Percentiles rank a stretch among this genome's conserved stretches.
These are phyloP conservation scores for Globisporangium irregulare DNA, from an alignment of 352 stramenopile genomes.

Conservation along the genomic window DNA sequence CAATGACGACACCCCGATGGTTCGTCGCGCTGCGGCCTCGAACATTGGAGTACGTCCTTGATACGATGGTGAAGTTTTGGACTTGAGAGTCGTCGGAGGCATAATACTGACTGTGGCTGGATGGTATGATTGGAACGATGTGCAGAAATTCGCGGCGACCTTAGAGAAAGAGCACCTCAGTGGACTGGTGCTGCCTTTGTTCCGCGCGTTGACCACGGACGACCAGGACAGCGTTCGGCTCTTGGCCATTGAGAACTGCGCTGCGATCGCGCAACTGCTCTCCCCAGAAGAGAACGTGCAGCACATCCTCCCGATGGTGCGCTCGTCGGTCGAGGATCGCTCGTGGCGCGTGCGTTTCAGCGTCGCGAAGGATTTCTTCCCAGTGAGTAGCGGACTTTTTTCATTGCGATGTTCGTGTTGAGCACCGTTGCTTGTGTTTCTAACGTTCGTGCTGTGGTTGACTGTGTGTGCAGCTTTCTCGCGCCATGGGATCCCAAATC, in stretches of 20 bases:
- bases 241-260: constrained; percentile 88
- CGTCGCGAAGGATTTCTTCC: constrained; percentile 92
- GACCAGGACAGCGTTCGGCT: constrained; percentile 95
- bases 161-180: constrained; percentile 78
- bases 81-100: not conserved
- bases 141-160: constrained; percentile 61
- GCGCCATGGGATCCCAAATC: constrained; percentile 76
- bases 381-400: constrained; percentile 27
- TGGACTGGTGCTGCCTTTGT: constrained; percentile 75
- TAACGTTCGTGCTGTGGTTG: not conserved
- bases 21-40: constrained; percentile 69
- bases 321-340: constrained; percentile 76
- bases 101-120: not conserved
- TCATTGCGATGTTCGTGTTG: not conserved
- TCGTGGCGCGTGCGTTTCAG: constrained; percentile 94
- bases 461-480: constrained; percentile 38
- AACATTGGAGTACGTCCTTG: constrained; percentile 63
- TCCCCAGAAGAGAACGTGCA: constrained; percentile 73
- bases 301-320: constrained; percentile 73
- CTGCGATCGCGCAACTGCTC: constrained; percentile 70
- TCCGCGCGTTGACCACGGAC: constrained; percentile 87
- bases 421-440: not conserved
- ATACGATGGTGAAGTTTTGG: not conserved
- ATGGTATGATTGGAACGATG: not conserved
- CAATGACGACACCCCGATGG: constrained; percentile 88